phyloP scores from a whole-genome alignment of 1,284 basidiomycete genomes.

The Exobasidium rhododendri region DNA sequence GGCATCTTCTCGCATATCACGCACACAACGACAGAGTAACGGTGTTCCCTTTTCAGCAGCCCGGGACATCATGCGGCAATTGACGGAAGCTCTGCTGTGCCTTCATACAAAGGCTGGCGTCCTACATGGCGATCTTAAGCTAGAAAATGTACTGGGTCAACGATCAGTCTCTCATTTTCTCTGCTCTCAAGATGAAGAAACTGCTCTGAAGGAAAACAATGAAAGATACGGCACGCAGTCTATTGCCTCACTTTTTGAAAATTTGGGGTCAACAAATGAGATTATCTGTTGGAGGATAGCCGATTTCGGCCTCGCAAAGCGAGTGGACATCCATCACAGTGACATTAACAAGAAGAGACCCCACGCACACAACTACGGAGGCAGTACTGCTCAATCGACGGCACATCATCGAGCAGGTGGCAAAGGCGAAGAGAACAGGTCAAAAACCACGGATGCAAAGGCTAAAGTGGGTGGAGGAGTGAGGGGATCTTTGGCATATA shows the following conservation, averaged over 20 bases:
- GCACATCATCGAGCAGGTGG: too few relatives aligned
- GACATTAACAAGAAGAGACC: background rate
- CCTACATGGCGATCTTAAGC: constrained; percentile 68
- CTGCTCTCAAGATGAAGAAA: background rate
- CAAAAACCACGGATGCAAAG: background rate
- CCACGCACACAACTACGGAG: background rate
- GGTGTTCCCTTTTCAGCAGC: constrained; percentile 59
- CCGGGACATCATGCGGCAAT: constrained; percentile 82
- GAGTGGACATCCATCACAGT: background rate
- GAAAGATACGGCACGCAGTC: background rate
- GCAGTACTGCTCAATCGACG: background rate
- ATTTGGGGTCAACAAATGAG: background rate
- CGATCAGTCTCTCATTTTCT: background rate
- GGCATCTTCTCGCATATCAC: constrained; percentile 19
- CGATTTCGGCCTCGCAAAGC: constrained; percentile 74
- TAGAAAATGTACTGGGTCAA: constrained; percentile 79
- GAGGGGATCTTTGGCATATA: constrained; percentile 44
- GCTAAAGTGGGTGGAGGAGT: background rate
- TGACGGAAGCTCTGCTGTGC: constrained; percentile 79
- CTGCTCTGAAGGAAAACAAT: background rate
- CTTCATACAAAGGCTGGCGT: constrained; percentile 74
- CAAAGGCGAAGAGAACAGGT: constrained; percentile 3
- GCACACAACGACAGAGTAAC: constrained; percentile 22
- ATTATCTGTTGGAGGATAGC: constrained; percentile 57
- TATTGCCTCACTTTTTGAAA: background rate